phyloP scores from a whole-genome alignment of 169 alveolate genomes.

The Eimeria sp. region DNA sequence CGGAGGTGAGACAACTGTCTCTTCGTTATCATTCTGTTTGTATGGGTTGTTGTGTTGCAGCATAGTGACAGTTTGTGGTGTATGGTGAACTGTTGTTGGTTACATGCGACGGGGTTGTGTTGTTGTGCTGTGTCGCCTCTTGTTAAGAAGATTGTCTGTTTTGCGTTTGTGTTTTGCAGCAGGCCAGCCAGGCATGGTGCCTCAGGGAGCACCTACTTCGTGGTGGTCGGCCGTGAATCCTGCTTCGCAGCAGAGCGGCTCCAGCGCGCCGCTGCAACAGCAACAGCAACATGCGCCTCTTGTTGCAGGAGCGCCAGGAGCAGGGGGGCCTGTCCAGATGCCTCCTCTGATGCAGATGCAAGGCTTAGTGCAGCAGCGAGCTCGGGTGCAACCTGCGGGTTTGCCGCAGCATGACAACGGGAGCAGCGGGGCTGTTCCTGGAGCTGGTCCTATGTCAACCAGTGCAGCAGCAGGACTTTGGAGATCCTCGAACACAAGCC shows the following conservation, averaged over 20 bases:
- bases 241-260: neutral
- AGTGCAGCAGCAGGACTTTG: neutral
- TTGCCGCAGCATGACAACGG: neutral
- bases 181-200: neutral
- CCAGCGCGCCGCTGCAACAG: neutral
- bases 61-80: too few species aligned
- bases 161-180: neutral
- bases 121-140: neutral
- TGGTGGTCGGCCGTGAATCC: neutral
- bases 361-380: constrained; percentile 6
- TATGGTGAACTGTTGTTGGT: too few species aligned
- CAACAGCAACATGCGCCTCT: neutral
- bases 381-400: neutral
- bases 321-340: neutral
- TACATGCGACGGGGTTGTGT: neutral
- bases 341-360: neutral
- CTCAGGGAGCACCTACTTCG: neutral
- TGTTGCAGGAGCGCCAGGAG: neutral
- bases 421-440: neutral
- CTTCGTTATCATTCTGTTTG: neutral
- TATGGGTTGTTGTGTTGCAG: neutral
- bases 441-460: neutral
- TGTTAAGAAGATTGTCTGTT: neutral
- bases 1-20: neutral
- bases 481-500: constrained; percentile 3